Percentiles rank a stretch among this genome's conserved stretches.
phyloP scores from a whole-genome alignment of 2,329 filamentous ascomycete genomes.

The Fusarium verrucosum region DNA sequence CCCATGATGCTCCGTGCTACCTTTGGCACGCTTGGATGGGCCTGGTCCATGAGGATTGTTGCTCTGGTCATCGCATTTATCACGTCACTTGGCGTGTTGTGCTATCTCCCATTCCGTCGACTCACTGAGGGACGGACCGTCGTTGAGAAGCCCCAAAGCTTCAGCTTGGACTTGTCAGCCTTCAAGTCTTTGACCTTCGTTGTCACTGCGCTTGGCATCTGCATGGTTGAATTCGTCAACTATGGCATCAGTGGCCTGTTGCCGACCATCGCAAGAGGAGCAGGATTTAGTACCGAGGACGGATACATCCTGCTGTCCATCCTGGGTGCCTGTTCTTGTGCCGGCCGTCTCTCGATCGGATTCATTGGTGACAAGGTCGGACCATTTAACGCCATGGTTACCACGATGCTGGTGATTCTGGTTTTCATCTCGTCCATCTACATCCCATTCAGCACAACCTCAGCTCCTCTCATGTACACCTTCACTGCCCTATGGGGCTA shows the following conservation, averaged over 20 bases:
- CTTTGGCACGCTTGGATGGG: constrained; percentile 44
- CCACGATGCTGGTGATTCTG: constrained; percentile 45
- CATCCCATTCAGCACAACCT: constrained; percentile 54
- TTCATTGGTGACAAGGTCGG: constrained; percentile 54
- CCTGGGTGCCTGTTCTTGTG: constrained; percentile 53
- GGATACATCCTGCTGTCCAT: constrained; percentile 56
- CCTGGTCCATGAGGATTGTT: constrained; percentile 47
- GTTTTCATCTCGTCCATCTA: constrained; percentile 53
- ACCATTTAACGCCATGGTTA: constrained; percentile 51
- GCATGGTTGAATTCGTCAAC: constrained; percentile 59
- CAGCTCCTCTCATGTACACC: constrained; percentile 51
- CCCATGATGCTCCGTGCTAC: constrained; percentile 46
- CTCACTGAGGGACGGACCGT: constrained; percentile 1
- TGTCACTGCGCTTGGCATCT: constrained; percentile 52
- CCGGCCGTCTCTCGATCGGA: constrained; percentile 55
- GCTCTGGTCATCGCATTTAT: constrained; percentile 42
- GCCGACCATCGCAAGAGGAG: constrained; percentile 54
- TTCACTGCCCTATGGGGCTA: constrained; percentile 59
- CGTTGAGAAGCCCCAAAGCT: background rate
- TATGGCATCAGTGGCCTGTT: constrained; percentile 57
- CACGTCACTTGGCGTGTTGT: constrained; percentile 44
- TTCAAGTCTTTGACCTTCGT: constrained; percentile 52
- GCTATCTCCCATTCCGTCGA: constrained; percentile 45
- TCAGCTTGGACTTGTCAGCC: constrained; percentile 48
- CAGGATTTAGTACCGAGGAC: constrained; percentile 46